A percentile compares a stretch with the other conserved stretches of the same genome.
phyloP scores from a whole-genome alignment of 1,284 basidiomycete species.

The Termitomyces sp. region DNA sequence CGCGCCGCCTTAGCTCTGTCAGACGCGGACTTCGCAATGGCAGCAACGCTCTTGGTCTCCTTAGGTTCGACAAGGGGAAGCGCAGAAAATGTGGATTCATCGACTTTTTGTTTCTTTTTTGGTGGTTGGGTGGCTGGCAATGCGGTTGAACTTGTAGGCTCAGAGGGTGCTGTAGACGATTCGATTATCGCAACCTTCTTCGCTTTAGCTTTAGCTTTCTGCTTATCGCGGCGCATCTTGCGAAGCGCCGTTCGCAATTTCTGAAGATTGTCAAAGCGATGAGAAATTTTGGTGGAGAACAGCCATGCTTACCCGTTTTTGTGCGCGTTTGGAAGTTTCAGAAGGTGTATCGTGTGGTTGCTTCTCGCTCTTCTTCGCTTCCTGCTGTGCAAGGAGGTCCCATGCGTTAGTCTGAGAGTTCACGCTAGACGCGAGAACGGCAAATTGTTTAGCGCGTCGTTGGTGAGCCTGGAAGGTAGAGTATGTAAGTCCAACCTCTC shows the following conservation, averaged over 20 bases:
- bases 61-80: not conserved
- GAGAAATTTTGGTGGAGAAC: constrained; percentile 1
- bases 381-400: constrained; percentile 35
- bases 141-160: constrained; percentile 9
- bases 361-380: constrained; percentile 23
- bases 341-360: constrained; percentile 13
- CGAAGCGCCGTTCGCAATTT: constrained; percentile 28
- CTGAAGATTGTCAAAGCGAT: constrained; percentile 25
- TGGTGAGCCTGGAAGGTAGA: constrained; percentile 47
- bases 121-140: constrained; percentile 2
- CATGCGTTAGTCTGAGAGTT: constrained; percentile 43
- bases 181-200: constrained; percentile 18
- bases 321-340: constrained; percentile 47
- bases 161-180: constrained; percentile 6
- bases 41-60: constrained; percentile 20
- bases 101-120: constrained; percentile 21
- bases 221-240: constrained; percentile 31
- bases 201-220: constrained; percentile 26
- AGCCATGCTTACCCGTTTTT: constrained; percentile 43
- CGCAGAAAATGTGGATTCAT: not conserved
- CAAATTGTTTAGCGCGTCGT: constrained; percentile 53
- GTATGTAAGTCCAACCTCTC: constrained; percentile 17
- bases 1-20: constrained; percentile 31
- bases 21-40: constrained; percentile 30
- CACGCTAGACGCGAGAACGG: constrained; percentile 31